Conservation (phyloP, 495 filamentous ascomycete genomes). For the Neurospora sublineolata region DNA sequence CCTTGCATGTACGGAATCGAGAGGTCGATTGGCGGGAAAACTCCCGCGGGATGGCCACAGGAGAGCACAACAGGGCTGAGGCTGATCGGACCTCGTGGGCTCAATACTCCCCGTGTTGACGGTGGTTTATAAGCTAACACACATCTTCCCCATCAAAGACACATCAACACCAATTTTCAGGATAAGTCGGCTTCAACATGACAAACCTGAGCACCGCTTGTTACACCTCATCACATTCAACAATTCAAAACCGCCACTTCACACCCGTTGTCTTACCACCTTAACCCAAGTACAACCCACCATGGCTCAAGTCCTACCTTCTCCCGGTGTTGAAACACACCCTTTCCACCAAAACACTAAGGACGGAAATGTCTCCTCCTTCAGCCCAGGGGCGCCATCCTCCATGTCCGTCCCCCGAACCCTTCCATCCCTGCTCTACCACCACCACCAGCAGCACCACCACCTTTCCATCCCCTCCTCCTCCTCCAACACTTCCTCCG, state of each 20-base stretch:
- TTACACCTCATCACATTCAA: not conserved
- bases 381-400: not conserved
- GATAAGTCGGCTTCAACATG: not conserved
- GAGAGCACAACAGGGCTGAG: not conserved
- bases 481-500: not conserved
- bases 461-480: not conserved
- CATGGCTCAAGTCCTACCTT: not conserved
- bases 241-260: not conserved
- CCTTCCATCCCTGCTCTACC: not conserved
- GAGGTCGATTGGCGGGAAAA: not conserved
- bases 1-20: not conserved
- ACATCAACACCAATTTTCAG: not conserved
- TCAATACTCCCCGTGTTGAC: not conserved
- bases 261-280: not conserved
- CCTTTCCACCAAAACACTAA: not conserved
- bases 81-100: not conserved
- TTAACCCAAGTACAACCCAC: not conserved
- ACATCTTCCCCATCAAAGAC: not conserved
- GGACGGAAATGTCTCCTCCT: not conserved
- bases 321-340: not conserved
- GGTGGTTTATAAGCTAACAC: not conserved
- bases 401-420: not conserved
- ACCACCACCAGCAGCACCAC: not conserved
- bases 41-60: not conserved
- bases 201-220: not conserved